A percentile compares a stretch with the other conserved stretches of the same genome.
phyloP scores from a whole-genome alignment of 129 eudicot genomes.

The Lonicera japonica region DNA sequence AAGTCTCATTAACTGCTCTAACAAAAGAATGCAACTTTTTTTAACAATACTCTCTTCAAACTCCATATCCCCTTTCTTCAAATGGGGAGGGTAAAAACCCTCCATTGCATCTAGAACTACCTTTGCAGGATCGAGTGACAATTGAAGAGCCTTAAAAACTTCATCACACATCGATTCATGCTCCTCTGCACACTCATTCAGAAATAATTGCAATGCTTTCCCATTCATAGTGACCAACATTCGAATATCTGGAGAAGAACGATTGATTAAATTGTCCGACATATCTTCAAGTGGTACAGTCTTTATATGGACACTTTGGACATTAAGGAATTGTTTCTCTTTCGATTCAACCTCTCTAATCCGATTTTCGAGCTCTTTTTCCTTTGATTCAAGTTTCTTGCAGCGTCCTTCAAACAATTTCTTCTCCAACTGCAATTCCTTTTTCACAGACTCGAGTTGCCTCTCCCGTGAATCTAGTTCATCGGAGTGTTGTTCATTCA shows the following conservation, averaged over 20 bases:
- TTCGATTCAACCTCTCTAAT: no score
- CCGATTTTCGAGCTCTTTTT: not conserved
- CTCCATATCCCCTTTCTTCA: slow-evolving; percentile 14
- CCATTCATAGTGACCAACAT: slow-evolving; percentile 22
- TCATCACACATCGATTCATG: slow-evolving; percentile 19
- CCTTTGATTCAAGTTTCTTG: not conserved
- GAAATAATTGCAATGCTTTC: slow-evolving; percentile 20
- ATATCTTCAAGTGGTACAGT: not conserved
- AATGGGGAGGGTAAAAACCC: slow-evolving; percentile 28
- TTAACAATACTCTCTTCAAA: slow-evolving; percentile 14
- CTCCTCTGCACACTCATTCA: slow-evolving; percentile 21
- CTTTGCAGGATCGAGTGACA: slow-evolving; percentile 31
- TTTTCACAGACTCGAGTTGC: no score
- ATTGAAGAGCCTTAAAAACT: slow-evolving; percentile 17
- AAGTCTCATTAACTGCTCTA: slow-evolving; percentile 26
- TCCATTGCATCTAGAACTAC: slow-evolving; percentile 32
- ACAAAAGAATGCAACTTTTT: slow-evolving; percentile 28
- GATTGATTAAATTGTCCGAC: not conserved
- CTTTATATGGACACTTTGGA: no score
- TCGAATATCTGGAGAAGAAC: not conserved
- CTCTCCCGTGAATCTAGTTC: no score
- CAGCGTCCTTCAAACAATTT: not conserved
- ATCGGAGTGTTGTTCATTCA: no score
- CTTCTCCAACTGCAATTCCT: not conserved
- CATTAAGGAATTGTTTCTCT: not conserved